These are phyloP conservation scores for Candida corydali DNA, from an alignment of 805 yeast genomes.

Conservation along the genomic window DNA sequence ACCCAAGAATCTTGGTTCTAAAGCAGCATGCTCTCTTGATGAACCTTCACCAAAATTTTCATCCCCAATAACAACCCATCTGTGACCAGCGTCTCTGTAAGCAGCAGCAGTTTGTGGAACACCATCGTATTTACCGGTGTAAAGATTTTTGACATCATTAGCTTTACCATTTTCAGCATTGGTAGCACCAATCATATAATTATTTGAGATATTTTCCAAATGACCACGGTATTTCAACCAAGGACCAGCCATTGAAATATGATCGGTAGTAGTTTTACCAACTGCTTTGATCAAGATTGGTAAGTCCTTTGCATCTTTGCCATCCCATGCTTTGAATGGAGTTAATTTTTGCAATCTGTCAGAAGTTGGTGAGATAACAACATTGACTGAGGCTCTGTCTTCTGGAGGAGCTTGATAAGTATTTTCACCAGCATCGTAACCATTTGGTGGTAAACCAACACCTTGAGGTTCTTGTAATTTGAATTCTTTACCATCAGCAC, in stretches of 20 bases:
- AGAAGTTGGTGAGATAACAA: slow-evolving; percentile 79
- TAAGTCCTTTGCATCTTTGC: slow-evolving; percentile 83
- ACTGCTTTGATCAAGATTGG: slow-evolving; percentile 94
- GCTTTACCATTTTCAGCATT: slow-evolving; percentile 96
- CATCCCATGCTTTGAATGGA: slow-evolving; percentile 96
- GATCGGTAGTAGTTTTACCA: slow-evolving; percentile 99
- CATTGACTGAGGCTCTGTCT: slow-evolving; percentile 72
- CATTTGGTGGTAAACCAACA: slow-evolving; percentile 82
- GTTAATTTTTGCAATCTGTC: slow-evolving; percentile 94
- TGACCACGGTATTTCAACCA: slow-evolving; percentile 99
- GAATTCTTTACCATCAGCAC: slow-evolving; percentile 86
- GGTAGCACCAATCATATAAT: slow-evolving; percentile 99
- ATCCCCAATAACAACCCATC: slow-evolving; percentile 98
- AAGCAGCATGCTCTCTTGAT: slow-evolving; percentile 99
- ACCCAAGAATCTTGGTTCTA: slow-evolving; percentile 99
- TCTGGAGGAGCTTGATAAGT: slow-evolving; percentile 97
- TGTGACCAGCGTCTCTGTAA: slow-evolving; percentile 89
- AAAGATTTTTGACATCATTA: slow-evolving; percentile 81
- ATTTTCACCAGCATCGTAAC: slow-evolving; percentile 91
- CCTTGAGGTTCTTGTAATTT: slow-evolving; percentile 84
- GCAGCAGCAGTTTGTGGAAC: slow-evolving; percentile 96
- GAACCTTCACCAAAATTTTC: slow-evolving; percentile 99
- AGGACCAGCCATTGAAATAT: slow-evolving; percentile 99
- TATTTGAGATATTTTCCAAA: slow-evolving; percentile 96
- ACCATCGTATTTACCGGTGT: slow-evolving; percentile 89